Conservation (phyloP, 768 basidiomycete genomes). For the Tricholoma matsutake region DNA sequence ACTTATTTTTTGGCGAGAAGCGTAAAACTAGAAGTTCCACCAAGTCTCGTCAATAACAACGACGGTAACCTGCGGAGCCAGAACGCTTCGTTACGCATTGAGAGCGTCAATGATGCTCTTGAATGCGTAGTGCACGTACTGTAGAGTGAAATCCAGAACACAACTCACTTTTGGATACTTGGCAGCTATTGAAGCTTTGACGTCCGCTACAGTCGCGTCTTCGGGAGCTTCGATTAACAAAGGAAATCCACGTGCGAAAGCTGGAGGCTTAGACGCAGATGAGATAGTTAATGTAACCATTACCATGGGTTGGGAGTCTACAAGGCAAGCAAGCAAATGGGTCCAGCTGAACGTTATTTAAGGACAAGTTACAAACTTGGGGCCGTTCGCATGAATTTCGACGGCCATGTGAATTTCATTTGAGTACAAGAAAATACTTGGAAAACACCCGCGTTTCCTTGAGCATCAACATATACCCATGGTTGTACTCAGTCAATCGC, state of each 20-base stretch:
- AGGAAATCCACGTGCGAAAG: slow-evolving; percentile 51
- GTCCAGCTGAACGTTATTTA: too few relatives aligned
- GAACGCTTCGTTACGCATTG: neutral
- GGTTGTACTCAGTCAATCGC: too few relatives aligned
- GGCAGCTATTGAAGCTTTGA: slow-evolving; percentile 61
- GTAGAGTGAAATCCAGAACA: neutral
- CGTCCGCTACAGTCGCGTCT: slow-evolving; percentile 58
- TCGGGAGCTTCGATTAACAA: slow-evolving; percentile 44
- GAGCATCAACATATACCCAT: too few relatives aligned
- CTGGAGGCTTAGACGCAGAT: slow-evolving; percentile 41
- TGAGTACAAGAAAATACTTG: too few relatives aligned
- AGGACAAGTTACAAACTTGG: too few relatives aligned
- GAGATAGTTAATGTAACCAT: slow-evolving; percentile 52
- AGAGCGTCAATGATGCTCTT: slow-evolving; percentile 1
- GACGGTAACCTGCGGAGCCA: neutral
- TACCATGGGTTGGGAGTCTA: neutral
- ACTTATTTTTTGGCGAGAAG: slow-evolving; percentile 70
- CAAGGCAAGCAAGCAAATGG: too few relatives aligned
- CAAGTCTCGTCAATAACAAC: neutral
- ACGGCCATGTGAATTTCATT: too few relatives aligned
- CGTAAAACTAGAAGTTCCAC: slow-evolving; percentile 56
- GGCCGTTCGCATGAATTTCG: too few relatives aligned
- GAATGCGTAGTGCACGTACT: neutral
- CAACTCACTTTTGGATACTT: slow-evolving; percentile 36
- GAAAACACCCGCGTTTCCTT: too few relatives aligned